Percentiles rank a stretch among this genome's conserved stretches.
phyloP scores from a whole-genome alignment of 306 rosid genomes.

The Arachis hypogaea region DNA sequence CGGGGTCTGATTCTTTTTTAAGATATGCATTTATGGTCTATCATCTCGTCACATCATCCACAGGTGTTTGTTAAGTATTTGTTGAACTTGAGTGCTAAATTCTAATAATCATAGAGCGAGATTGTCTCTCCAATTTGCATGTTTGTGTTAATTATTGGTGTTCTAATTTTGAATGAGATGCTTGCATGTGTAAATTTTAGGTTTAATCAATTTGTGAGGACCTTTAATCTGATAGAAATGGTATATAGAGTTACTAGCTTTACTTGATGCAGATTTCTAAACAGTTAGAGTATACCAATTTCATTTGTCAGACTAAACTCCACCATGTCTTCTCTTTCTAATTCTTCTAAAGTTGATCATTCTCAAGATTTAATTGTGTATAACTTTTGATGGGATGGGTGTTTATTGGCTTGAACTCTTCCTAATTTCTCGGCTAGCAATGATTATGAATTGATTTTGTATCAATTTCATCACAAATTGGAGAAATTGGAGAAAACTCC shows the following conservation, averaged over 20 bases:
- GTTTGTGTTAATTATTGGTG: not conserved
- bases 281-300: not conserved
- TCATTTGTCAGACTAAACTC: too few species aligned
- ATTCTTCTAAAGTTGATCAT: too few species aligned
- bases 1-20: too few species aligned
- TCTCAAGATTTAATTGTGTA: too few species aligned
- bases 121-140: not conserved
- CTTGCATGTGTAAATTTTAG: not conserved
- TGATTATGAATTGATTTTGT: too few species aligned
- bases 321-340: too few species aligned
- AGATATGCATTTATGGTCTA: not conserved
- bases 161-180: not conserved
- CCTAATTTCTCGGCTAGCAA: too few species aligned
- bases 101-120: not conserved
- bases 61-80: constrained; percentile 1
- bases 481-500: too few species aligned
- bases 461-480: too few species aligned
- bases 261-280: not conserved
- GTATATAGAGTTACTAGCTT: not conserved
- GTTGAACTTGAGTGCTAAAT: not conserved
- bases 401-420: too few species aligned
- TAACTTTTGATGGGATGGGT: too few species aligned
- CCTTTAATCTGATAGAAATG: constrained; percentile 3
- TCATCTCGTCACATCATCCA: not conserved
- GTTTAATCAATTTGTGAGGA: not conserved